phyloP scores from a whole-genome alignment of 805 yeast species.

The Barnettozyma salicaria region DNA sequence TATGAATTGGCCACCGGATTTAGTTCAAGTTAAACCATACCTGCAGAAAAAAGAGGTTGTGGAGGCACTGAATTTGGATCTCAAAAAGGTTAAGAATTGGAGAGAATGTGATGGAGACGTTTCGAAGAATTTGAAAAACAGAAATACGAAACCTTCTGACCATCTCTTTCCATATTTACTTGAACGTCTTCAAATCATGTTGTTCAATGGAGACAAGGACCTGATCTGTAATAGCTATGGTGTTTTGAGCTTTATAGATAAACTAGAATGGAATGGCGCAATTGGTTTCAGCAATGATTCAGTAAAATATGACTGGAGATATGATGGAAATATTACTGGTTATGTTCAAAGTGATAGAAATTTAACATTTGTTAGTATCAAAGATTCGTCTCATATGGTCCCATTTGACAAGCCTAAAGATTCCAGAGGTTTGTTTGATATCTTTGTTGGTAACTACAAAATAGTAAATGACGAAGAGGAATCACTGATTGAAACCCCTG shows the following conservation, averaged over 20 bases:
- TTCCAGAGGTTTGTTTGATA: constrained; percentile 65
- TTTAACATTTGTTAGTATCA: constrained; percentile 68
- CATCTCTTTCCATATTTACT: constrained; percentile 62
- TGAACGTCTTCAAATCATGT: constrained; percentile 49
- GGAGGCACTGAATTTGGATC: constrained; percentile 45
- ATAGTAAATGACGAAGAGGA: constrained; percentile 14
- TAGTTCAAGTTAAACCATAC: constrained; percentile 47
- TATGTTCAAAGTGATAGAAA: constrained; percentile 53
- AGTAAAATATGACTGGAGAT: constrained; percentile 38
- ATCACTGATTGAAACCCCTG: constrained; percentile 23
- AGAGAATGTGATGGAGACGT: constrained; percentile 70
- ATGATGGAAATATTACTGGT: constrained; percentile 40
- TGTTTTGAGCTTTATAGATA: constrained; percentile 56
- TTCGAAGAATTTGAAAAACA: constrained; percentile 43
- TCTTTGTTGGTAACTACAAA: constrained; percentile 25
- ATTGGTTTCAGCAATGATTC: constrained; percentile 28
- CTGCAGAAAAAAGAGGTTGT: constrained; percentile 44
- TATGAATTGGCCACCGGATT: constrained; percentile 80
- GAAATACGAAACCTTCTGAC: constrained; percentile 52
- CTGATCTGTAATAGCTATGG: constrained; percentile 82
- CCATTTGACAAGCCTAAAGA: constrained; percentile 73
- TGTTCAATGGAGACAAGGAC: constrained; percentile 87
- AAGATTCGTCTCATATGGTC: constrained; percentile 87
- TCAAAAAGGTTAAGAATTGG: constrained; percentile 47
- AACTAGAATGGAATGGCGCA: constrained; percentile 59